Percentiles rank a stretch among this genome's conserved stretches.
phyloP scores from a whole-genome alignment of 306 rosid species.

The Citrullus colocynthis region DNA sequence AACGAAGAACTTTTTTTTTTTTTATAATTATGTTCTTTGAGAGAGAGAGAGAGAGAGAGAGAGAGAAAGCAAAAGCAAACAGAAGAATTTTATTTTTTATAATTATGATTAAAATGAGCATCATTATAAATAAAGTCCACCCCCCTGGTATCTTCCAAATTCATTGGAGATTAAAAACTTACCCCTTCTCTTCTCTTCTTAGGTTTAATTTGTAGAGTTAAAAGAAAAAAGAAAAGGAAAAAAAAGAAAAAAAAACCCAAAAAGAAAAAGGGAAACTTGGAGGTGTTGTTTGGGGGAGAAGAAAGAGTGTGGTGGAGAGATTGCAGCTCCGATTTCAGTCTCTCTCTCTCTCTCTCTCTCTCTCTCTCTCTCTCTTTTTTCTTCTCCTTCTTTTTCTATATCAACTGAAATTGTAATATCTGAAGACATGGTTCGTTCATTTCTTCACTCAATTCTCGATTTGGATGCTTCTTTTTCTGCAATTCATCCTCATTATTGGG shows the following conservation, averaged over 20 bases:
- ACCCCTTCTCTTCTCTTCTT: conserved; percentile 1
- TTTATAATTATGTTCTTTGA: no score
- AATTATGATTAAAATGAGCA: conserved; percentile 5
- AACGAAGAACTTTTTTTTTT: neutral
- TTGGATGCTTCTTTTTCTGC: conserved; percentile 35
- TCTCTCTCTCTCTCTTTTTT: no score
- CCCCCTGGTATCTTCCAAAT: conserved; percentile 34
- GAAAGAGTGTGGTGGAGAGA: conserved; percentile 8
- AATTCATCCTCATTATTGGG: conserved; percentile 32
- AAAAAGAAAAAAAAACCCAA: neutral
- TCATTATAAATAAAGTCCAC: conserved; percentile 14
- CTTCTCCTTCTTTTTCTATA: no score
- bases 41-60: no score
- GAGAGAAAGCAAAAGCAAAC: no score
- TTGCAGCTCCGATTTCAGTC: conserved; percentile 17
- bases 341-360: neutral
- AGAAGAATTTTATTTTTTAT: neutral
- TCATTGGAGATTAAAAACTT: conserved; percentile 28
- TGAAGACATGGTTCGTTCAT: conserved; percentile 29
- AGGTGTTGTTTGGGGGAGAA: neutral
- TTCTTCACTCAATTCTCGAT: conserved; percentile 30
- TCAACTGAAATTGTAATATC: neutral
- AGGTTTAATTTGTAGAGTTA: conserved; percentile 3
- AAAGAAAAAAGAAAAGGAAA: neutral
- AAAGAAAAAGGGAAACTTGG: neutral